Percentiles rank a stretch among this genome's conserved stretches.
These are phyloP conservation scores for Pythium phragmiticola DNA, from an alignment of 352 stramenopile genomes.

Conservation along the genomic window DNA sequence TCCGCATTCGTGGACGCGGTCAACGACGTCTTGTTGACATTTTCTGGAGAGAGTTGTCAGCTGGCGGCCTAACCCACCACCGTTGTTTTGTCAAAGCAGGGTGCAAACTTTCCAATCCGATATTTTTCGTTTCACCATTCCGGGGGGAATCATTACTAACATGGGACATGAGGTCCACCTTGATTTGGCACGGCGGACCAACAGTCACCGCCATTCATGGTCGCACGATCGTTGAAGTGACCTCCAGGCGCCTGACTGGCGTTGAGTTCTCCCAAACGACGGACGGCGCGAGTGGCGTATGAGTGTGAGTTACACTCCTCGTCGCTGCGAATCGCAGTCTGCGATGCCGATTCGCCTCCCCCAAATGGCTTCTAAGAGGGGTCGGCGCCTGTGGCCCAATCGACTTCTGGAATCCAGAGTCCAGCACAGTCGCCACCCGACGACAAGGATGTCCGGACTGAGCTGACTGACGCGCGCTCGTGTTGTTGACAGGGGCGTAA, in stretches of 20 bases:
- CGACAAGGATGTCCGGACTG: constrained; percentile 20
- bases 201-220: not conserved
- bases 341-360: not conserved
- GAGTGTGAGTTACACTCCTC: constrained; percentile 12
- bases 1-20: not conserved
- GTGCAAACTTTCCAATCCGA: not conserved
- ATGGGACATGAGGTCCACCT: constrained; percentile 3
- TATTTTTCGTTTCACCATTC: not conserved
- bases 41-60: not conserved
- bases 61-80: not conserved
- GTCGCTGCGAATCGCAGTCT: not conserved
- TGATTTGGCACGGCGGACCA: constrained; percentile 9
- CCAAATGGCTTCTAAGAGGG: not conserved
- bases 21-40: constrained; percentile 2
- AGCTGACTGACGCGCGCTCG: constrained; percentile 4
- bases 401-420: not conserved
- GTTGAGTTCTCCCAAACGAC: not conserved
- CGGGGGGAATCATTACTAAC: constrained; percentile 8
- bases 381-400: constrained; percentile 2
- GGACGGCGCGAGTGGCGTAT: constrained; percentile 17
- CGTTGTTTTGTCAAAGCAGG: not conserved
- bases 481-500: constrained; percentile 22
- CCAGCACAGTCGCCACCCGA: constrained; percentile 9
- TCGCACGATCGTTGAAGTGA: constrained; percentile 13
- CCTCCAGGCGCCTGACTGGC: not conserved